These are phyloP conservation scores for Lenzites betulinus DNA, from an alignment of 768 basidiomycete genomes.

Conservation along the genomic window DNA sequence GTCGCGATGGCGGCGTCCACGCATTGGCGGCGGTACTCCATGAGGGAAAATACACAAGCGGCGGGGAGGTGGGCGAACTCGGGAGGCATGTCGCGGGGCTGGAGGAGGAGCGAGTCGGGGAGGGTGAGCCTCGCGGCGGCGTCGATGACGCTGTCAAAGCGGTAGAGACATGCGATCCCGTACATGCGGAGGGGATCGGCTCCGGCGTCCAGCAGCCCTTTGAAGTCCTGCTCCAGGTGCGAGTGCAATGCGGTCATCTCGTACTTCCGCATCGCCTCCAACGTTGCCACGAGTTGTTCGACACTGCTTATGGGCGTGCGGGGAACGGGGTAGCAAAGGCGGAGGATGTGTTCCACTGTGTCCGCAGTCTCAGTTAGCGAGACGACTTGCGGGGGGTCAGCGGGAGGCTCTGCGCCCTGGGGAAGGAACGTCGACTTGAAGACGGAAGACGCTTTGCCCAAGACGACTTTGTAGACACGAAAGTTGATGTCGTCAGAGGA, in stretches of 20 bases:
- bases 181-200: not conserved
- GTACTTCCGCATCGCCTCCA: slow-evolving; percentile 30
- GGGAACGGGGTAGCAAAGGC: slow-evolving; percentile 17
- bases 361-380: slow-evolving; percentile 12
- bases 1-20: not conserved
- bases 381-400: slow-evolving; percentile 2
- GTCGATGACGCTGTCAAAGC: not conserved
- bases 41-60: slow-evolving; percentile 1
- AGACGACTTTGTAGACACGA: slow-evolving; percentile 3
- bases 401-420: not conserved
- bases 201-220: not conserved
- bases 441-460: slow-evolving; percentile 11
- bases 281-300: slow-evolving; percentile 9
- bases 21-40: slow-evolving; percentile 6
- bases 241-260: slow-evolving; percentile 2
- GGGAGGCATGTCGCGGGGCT: not conserved
- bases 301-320: slow-evolving; percentile 9
- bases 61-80: slow-evolving; percentile 1
- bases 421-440: slow-evolving; percentile 15
- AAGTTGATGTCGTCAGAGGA: slow-evolving; percentile 8
- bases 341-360: slow-evolving; percentile 18
- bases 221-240: not conserved
- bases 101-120: not conserved
- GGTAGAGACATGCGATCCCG: not conserved
- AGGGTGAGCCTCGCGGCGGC: not conserved